phyloP scores from a whole-genome alignment of 208 protist genomes.

The Trypanosoma melophagium region DNA sequence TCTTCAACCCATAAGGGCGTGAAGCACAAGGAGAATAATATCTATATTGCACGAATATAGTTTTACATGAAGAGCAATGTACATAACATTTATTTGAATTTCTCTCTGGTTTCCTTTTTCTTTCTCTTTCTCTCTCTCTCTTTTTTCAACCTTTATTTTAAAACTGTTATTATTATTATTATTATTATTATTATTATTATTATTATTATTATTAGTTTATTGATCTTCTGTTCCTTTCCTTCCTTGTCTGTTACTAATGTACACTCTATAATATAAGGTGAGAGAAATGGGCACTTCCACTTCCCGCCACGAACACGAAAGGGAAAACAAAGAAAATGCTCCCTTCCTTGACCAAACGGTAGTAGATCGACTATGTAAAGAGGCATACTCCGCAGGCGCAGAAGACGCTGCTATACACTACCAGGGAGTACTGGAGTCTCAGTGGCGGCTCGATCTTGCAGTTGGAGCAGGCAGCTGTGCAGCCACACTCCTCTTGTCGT shows the following conservation, averaged over 20 bases:
- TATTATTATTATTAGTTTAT: not conserved
- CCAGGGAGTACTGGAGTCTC: constrained; percentile 33
- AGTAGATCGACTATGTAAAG: constrained; percentile 37
- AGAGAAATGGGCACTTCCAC: too few relatives aligned
- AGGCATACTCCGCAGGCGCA: constrained; percentile 40
- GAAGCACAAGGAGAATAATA: too few relatives aligned
- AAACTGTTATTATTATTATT: not conserved
- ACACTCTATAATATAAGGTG: too few relatives aligned
- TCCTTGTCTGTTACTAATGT: not conserved
- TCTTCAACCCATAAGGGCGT: constrained; percentile 28
- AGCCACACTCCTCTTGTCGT: constrained; percentile 35
- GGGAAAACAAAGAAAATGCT: not conserved
- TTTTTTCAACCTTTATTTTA: not conserved
- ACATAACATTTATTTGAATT: constrained; percentile 6
- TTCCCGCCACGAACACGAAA: not conserved
- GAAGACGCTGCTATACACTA: constrained; percentile 36
- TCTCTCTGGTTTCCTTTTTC: constrained; percentile 13
- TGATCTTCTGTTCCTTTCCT: not conserved
- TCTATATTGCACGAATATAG: too few relatives aligned
- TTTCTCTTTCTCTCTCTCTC: too few relatives aligned
- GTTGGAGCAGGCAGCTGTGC: constrained; percentile 24
- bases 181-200: not conserved
- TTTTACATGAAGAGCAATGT: not conserved
- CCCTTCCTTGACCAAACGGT: constrained; percentile 7
- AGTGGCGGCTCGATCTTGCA: constrained; percentile 27